Conservation (phyloP, 257 asterid species). For the Solanum appendiculatum region DNA sequence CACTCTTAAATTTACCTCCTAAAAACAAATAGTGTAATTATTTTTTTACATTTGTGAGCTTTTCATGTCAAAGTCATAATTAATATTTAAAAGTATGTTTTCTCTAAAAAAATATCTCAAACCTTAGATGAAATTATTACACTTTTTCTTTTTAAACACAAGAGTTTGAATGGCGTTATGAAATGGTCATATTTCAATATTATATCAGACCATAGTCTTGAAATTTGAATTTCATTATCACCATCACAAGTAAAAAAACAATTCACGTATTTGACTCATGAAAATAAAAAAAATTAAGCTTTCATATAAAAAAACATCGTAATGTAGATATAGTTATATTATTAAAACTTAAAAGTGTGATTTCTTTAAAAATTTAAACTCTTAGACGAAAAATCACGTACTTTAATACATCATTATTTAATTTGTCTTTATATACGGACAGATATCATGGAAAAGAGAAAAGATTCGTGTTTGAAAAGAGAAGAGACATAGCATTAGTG, state of each 20-base stretch:
- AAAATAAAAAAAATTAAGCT: neutral
- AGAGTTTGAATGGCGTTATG: too few species aligned
- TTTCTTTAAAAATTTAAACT: neutral
- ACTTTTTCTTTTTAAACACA: neutral
- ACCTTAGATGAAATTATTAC: neutral
- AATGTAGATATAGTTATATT: neutral
- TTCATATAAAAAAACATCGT: neutral
- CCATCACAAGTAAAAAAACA: neutral
- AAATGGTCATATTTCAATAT: neutral
- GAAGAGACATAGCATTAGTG: constrained; percentile 45
- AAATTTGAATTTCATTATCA: neutral
- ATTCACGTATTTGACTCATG: too few species aligned
- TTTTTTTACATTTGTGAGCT: neutral
- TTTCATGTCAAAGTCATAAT: neutral
- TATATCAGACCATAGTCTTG: neutral
- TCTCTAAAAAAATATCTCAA: neutral
- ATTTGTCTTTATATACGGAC: neutral
- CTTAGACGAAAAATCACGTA: neutral
- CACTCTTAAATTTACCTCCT: neutral
- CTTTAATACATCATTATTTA: neutral
- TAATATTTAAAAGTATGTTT: neutral
- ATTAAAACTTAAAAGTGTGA: neutral
- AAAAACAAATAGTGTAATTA: neutral
- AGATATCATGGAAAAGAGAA: constrained; percentile 47
- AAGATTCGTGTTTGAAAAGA: constrained; percentile 23